These are phyloP conservation scores for Ganoderma leucocontextum DNA, from an alignment of 1,284 basidiomycete genomes.

Conservation along the genomic window DNA sequence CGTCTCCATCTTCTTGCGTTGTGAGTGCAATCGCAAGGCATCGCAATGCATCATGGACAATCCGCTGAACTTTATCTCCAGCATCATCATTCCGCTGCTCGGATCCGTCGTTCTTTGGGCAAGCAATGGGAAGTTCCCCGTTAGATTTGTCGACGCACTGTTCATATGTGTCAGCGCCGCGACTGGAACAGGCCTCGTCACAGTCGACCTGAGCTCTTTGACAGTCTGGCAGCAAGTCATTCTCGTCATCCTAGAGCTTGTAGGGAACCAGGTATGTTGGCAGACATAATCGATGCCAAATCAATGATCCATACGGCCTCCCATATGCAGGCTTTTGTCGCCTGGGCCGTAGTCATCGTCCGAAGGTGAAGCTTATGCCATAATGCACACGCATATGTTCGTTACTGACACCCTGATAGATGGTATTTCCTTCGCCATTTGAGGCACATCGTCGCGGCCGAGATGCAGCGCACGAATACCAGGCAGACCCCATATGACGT, in stretches of 20 bases:
- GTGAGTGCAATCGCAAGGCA: background rate
- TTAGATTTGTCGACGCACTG: conserved; percentile 75
- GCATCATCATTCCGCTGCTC: background rate
- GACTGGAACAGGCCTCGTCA: conserved; percentile 79
- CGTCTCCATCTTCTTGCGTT: background rate
- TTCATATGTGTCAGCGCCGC: conserved; percentile 81
- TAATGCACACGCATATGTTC: background rate
- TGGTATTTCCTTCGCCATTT: conserved; percentile 80
- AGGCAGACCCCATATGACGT: background rate
- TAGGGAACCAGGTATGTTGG: conserved; percentile 65
- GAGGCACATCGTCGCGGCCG: conserved; percentile 67
- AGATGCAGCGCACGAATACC: conserved; percentile 37
- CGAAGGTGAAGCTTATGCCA: conserved; percentile 36
- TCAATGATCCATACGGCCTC: background rate
- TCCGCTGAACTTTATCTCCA: conserved; percentile 45
- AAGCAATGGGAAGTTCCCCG: conserved; percentile 66
- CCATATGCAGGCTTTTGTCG: conserved; percentile 39
- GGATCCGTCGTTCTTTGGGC: conserved; percentile 58
- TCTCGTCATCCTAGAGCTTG: conserved; percentile 69
- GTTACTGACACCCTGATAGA: conserved; percentile 45
- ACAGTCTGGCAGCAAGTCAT: conserved; percentile 81
- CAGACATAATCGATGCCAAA: background rate
- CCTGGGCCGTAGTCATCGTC: conserved; percentile 44
- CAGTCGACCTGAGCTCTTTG: conserved; percentile 74
- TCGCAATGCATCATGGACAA: background rate